Conservation (phyloP, 2,329 filamentous ascomycete genomes). For the Alternaria arborescens region DNA sequence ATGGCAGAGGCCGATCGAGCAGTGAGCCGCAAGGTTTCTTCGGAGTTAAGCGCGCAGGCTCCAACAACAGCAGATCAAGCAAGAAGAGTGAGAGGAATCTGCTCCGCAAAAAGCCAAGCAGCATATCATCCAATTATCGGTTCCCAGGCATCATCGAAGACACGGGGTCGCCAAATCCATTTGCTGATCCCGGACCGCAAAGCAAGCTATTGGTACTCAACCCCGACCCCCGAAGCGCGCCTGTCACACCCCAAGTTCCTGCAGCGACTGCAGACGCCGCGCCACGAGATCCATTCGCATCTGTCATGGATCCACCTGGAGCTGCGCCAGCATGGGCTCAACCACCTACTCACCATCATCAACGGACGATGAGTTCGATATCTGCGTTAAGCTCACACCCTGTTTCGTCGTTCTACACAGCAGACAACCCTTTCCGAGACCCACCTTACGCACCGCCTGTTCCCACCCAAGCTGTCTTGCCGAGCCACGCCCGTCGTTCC, state of each 20-base stretch:
- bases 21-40: conserved; percentile 41
- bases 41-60: conserved; percentile 33
- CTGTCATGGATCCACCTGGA: conserved; percentile 38
- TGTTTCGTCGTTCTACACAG: conserved; percentile 38
- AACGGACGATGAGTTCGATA: conserved; percentile 40
- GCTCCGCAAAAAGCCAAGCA: conserved; percentile 43
- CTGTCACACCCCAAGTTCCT: conserved; percentile 37
- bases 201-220: conserved; percentile 36
- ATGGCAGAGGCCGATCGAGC: conserved; percentile 36
- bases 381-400: conserved; percentile 44
- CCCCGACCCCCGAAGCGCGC: conserved; percentile 33
- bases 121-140: conserved; percentile 34
- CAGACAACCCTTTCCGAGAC: conserved; percentile 39
- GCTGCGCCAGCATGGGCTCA: conserved; percentile 38
- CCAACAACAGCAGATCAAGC: conserved; percentile 44
- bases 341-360: conserved; percentile 31
- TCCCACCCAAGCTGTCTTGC: conserved; percentile 34
- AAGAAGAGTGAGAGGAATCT: conserved; percentile 43
- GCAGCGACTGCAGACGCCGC: conserved; percentile 28
- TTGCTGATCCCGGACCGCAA: conserved; percentile 36
- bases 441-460: conserved; percentile 32
- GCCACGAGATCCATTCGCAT: conserved; percentile 43
- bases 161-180: conserved; percentile 38
- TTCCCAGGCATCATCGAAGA: conserved; percentile 43
- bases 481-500: conserved; percentile 31